These are phyloP conservation scores for Monosporascus ibericus DNA, from an alignment of 2,329 filamentous ascomycete genomes.

Conservation along the genomic window DNA sequence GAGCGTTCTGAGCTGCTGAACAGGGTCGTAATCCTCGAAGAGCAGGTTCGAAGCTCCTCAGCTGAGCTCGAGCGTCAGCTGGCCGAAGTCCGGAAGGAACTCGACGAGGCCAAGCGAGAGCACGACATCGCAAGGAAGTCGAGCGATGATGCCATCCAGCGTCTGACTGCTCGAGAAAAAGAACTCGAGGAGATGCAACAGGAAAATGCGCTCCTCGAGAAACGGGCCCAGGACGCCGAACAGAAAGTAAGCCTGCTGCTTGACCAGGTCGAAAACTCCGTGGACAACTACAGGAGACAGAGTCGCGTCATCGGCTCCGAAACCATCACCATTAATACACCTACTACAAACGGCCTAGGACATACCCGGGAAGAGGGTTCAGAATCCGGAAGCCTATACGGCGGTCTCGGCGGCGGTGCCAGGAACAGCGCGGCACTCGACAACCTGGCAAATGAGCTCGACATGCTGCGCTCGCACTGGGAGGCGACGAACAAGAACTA, in stretches of 20 bases:
- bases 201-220: constrained; percentile 76
- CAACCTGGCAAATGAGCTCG: constrained; percentile 84
- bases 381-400: constrained; percentile 59
- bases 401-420: constrained; percentile 42
- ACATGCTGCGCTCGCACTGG: constrained; percentile 87
- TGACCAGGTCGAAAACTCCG: constrained; percentile 88
- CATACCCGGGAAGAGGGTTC: constrained; percentile 50
- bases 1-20: constrained; percentile 64
- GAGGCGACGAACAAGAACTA: constrained; percentile 95
- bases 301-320: constrained; percentile 53
- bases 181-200: constrained; percentile 77
- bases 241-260: constrained; percentile 87
- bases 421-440: constrained; percentile 70
- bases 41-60: constrained; percentile 60
- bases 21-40: constrained; percentile 64
- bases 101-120: constrained; percentile 59
- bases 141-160: constrained; percentile 47
- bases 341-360: constrained; percentile 27
- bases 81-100: constrained; percentile 59
- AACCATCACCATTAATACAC: constrained; percentile 31
- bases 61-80: constrained; percentile 67
- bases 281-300: constrained; percentile 87
- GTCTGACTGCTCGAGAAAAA: constrained; percentile 53
- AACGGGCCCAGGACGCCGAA: constrained; percentile 82
- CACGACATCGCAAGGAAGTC: constrained; percentile 54